Conservation (phyloP, 78 protist species). For the Dictyostelium firmibasis region DNA sequence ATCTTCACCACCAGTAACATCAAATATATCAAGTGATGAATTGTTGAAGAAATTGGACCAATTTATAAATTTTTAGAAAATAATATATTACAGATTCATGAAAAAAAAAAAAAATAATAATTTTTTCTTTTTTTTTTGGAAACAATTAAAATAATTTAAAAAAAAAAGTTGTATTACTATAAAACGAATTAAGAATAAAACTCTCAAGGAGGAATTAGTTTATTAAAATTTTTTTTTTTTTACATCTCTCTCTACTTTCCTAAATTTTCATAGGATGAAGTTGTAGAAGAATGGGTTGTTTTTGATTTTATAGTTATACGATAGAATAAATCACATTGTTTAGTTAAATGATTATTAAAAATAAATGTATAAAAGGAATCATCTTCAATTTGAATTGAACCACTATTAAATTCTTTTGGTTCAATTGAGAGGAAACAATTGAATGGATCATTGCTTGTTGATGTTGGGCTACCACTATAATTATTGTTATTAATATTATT, state of each 20-base stretch:
- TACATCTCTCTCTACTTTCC: neutral
- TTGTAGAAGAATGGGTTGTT: neutral
- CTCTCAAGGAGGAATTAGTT: neutral
- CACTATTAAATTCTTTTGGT: constrained; percentile 48
- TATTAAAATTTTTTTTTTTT: neutral
- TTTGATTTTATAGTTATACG: constrained; percentile 3
- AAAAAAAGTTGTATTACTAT: neutral
- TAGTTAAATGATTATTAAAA: constrained; percentile 20
- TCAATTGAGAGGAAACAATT: neutral
- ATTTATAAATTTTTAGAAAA: neutral
- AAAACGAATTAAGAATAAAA: neutral
- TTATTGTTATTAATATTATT: neutral
- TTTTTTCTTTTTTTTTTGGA: too few species aligned
- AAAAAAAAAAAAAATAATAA: neutral
- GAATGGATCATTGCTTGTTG: neutral
- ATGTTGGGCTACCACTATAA: neutral
- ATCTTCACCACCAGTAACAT: neutral
- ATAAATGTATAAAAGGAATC: neutral
- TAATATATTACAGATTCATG: neutral
- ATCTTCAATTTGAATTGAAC: constrained; percentile 22
- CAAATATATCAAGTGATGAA: neutral
- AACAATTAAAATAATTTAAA: too few species aligned
- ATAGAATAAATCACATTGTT: constrained; percentile 14
- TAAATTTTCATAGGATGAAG: neutral
- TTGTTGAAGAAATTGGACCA: neutral